These are phyloP conservation scores for Eucalyptus cloeziana DNA, from an alignment of 345 rosid genomes.

Conservation along the genomic window DNA sequence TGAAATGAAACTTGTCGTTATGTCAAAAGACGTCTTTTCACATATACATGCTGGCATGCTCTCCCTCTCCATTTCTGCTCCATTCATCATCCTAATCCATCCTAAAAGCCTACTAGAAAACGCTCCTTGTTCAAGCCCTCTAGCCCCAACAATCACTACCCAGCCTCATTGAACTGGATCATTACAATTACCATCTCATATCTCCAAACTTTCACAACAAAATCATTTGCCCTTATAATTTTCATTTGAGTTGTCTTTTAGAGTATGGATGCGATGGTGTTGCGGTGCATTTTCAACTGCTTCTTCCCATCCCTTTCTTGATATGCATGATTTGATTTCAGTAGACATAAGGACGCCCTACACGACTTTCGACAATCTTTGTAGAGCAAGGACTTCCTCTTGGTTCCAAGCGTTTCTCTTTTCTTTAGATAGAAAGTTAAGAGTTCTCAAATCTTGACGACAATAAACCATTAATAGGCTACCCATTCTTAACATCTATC, in stretches of 20 bases:
- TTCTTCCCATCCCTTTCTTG: not conserved
- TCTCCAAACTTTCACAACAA: not conserved
- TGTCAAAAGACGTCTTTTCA: accelerated
- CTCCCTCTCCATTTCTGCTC: too few species aligned
- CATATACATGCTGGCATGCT: too few species aligned
- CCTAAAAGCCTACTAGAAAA: accelerated
- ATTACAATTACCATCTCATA: not conserved
- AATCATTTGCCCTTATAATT: not conserved
- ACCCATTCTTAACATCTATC: not conserved
- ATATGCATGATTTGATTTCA: not conserved
- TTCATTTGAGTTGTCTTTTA: not conserved
- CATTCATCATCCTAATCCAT: too few species aligned
- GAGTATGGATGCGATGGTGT: not conserved
- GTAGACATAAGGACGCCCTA: not conserved
- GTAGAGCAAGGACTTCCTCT: not conserved
- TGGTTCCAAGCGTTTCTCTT: not conserved
- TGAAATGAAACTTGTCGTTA: accelerated
- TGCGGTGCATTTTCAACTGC: not conserved
- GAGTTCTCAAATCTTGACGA: not conserved
- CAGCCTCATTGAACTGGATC: too few species aligned
- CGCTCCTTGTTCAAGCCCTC: accelerated
- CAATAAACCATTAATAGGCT: not conserved
- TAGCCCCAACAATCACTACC: too few species aligned
- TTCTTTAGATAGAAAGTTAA: not conserved
- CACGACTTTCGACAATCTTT: not conserved